phyloP scores from a whole-genome alignment of 805 yeast genomes.

The Jamesozyma hellenica region DNA sequence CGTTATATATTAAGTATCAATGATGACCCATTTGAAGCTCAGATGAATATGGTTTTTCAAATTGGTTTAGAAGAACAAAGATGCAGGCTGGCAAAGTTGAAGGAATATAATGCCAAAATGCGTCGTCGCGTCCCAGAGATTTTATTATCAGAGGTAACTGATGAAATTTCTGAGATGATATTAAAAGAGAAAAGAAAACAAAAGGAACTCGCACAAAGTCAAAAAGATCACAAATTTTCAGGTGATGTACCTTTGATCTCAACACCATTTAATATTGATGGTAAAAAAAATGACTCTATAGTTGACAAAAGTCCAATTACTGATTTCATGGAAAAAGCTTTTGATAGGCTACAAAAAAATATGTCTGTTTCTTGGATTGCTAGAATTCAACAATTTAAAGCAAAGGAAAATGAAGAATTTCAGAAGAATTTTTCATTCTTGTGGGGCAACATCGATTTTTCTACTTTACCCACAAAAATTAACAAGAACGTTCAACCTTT shows the following conservation, averaged over 20 bases:
- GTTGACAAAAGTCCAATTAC: not conserved
- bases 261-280: slow-evolving; percentile 6
- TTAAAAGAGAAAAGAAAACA: not conserved
- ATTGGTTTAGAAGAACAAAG: slow-evolving; percentile 60
- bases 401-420: slow-evolving; percentile 33
- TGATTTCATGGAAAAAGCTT: slow-evolving; percentile 7
- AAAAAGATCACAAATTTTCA: not conserved
- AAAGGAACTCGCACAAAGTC: too few species aligned
- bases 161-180: slow-evolving; percentile 5
- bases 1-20: slow-evolving; percentile 58
- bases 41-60: slow-evolving; percentile 53
- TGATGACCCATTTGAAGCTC: slow-evolving; percentile 83
- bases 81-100: slow-evolving; percentile 43
- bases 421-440: slow-evolving; percentile 32
- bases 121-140: slow-evolving; percentile 6
- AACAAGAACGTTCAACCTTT: slow-evolving; percentile 40
- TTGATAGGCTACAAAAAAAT: slow-evolving; percentile 33
- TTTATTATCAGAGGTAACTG: not conserved
- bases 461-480: slow-evolving; percentile 31
- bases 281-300: slow-evolving; percentile 3
- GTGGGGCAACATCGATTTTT: slow-evolving; percentile 32
- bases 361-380: slow-evolving; percentile 63
- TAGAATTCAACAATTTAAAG: slow-evolving; percentile 42
- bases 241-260: not conserved
- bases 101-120: slow-evolving; percentile 29